Percentiles rank a stretch among this genome's conserved stretches.
These are phyloP conservation scores for Ogataea pignaliae DNA, from an alignment of 805 yeast genomes.

Conservation along the genomic window DNA sequence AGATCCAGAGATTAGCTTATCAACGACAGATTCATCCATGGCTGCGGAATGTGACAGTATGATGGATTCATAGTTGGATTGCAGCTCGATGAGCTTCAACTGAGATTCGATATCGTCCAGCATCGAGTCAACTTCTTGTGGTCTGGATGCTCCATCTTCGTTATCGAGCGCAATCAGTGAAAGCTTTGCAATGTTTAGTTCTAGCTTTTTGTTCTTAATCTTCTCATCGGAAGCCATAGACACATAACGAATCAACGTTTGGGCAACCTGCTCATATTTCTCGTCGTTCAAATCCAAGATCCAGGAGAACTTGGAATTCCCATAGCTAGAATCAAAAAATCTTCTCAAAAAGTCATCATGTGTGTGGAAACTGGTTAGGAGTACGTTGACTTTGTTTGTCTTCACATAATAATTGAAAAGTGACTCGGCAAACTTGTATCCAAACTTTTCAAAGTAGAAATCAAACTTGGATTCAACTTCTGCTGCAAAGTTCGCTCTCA, in stretches of 20 bases:
- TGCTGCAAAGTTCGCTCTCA: conserved; percentile 15
- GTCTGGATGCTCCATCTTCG: conserved; percentile 2
- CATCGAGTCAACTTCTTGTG: conserved; percentile 19
- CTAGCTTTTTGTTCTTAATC: conserved; percentile 45
- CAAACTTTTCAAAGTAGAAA: conserved; percentile 55
- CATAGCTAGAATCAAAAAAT: conserved; percentile 44
- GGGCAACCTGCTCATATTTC: conserved; percentile 47
- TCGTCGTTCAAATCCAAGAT: conserved; percentile 54
- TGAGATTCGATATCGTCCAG: conserved; percentile 46
- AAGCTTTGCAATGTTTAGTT: conserved; percentile 69
- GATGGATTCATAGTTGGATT: conserved; percentile 27
- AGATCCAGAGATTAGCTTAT: conserved; percentile 15
- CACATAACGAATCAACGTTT: conserved; percentile 39
- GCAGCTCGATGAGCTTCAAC: conserved; percentile 17
- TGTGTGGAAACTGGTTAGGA: conserved; percentile 55
- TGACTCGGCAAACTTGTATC: conserved; percentile 62
- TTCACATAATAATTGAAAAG: conserved; percentile 57
- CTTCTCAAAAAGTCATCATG: conserved; percentile 44
- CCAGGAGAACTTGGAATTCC: conserved; percentile 63
- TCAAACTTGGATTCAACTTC: conserved; percentile 31
- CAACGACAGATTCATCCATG: conserved; percentile 21
- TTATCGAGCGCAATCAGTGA: conserved; percentile 44
- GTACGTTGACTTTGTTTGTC: conserved; percentile 44
- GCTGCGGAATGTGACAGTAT: conserved; percentile 21
- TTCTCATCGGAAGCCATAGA: conserved; percentile 35